Percentiles rank a stretch among this genome's conserved stretches.
These are phyloP conservation scores for Tetratostichococcus sp. DNA, from an alignment of 139 green algal species.

Conservation along the genomic window DNA sequence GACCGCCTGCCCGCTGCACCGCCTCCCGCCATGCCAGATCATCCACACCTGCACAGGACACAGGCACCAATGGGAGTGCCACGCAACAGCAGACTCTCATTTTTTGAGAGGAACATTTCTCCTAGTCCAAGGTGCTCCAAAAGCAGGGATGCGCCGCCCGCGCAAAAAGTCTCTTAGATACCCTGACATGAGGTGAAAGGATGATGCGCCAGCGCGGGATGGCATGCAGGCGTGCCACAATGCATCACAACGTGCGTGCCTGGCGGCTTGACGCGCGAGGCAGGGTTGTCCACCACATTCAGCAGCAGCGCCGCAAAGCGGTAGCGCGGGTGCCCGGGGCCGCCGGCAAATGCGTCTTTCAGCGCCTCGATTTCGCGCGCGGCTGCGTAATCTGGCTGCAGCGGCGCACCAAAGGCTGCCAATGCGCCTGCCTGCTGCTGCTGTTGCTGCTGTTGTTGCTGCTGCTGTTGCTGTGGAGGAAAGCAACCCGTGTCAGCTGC, in stretches of 20 bases:
- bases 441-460: neutral
- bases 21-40: slow-evolving; percentile 73
- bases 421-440: slow-evolving; percentile 1
- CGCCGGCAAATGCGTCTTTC: slow-evolving; percentile 25
- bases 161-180: too few relatives aligned
- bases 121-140: too few relatives aligned
- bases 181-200: too few relatives aligned
- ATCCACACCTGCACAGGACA: slow-evolving; percentile 36
- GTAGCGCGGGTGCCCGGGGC: slow-evolving; percentile 10
- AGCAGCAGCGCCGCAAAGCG: slow-evolving; percentile 69
- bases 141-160: too few relatives aligned
- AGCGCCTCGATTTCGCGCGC: slow-evolving; percentile 42
- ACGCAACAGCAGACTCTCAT: too few relatives aligned
- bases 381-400: slow-evolving; percentile 9
- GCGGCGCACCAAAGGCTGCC: neutral
- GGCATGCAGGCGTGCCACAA: too few relatives aligned
- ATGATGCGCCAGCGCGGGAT: too few relatives aligned
- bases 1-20: slow-evolving; percentile 44
- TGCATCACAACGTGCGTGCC: too few relatives aligned
- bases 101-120: too few relatives aligned
- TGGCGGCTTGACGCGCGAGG: slow-evolving; percentile 49
- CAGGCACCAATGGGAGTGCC: too few relatives aligned
- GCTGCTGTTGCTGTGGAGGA: too few relatives aligned
- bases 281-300: slow-evolving; percentile 61
- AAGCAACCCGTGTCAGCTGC: too few relatives aligned